A percentile compares a stretch with the other conserved stretches of the same genome.
Conservation (phyloP, 257 asterid genomes). For the Verbena officinalis region DNA sequence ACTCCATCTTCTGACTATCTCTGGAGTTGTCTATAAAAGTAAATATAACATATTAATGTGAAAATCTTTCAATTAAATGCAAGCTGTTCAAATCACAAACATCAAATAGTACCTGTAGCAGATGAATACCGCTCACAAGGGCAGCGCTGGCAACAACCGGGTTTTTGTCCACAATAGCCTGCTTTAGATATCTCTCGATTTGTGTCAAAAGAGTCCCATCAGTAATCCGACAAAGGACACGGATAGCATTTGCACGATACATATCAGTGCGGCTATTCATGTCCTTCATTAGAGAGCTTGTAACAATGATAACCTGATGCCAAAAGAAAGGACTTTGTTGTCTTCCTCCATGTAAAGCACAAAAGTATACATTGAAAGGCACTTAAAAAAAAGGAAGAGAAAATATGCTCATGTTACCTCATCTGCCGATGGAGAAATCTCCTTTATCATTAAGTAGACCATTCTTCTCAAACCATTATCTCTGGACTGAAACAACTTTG, state of each 20-base stretch:
- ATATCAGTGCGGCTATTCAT: conserved; percentile 97
- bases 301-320: conserved; percentile 87
- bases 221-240: conserved; percentile 88
- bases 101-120: conserved; percentile 66
- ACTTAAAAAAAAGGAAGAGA: neutral
- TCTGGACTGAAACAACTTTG: conserved; percentile 90
- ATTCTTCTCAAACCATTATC: conserved; percentile 93
- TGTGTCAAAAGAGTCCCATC: conserved; percentile 94
- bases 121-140: conserved; percentile 92
- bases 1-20: conserved; percentile 96
- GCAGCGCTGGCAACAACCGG: conserved; percentile 98
- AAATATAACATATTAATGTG: conserved; percentile 19
- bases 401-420: conserved; percentile 58
- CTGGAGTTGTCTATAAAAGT: conserved; percentile 74
- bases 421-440: conserved; percentile 89
- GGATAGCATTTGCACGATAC: conserved; percentile 96
- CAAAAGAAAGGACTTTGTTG: conserved; percentile 32
- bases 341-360: conserved; percentile 28
- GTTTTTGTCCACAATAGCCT: conserved; percentile 95
- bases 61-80: conserved; percentile 21
- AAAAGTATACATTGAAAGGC: neutral
- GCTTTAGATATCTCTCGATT: conserved; percentile 94
- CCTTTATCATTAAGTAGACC: conserved; percentile 96
- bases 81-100: conserved; percentile 18
- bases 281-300: conserved; percentile 99